Percentiles rank a stretch among this genome's conserved stretches.
Evolutionary conservation across 495 filamentous ascomycete genomes (phyloP).

Genomic region (Penicillium ochrochloron): DNA sequence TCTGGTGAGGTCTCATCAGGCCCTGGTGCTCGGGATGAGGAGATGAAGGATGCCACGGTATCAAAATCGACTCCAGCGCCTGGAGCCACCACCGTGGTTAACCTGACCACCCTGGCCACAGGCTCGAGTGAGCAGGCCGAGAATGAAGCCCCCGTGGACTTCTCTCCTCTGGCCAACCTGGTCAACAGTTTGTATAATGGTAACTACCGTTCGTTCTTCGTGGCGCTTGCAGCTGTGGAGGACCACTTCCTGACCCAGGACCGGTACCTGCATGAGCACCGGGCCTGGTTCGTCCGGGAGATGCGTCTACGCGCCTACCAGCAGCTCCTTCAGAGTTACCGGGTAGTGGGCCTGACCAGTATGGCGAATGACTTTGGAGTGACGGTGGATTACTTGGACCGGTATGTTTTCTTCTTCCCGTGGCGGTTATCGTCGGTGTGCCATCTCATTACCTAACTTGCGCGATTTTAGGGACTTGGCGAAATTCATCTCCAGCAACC

Average conservation of each 20-base stretch:
- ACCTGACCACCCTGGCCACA: conserved; percentile 78
- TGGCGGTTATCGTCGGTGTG: conserved; percentile 6
- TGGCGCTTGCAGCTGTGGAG: conserved; percentile 87
- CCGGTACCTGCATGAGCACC: conserved; percentile 91
- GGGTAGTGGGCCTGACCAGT: conserved; percentile 90
- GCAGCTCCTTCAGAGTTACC: conserved; percentile 96
- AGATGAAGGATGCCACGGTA: conserved; percentile 68
- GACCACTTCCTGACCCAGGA: conserved; percentile 92
- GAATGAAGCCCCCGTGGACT: conserved; percentile 76
- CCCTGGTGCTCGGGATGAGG: conserved; percentile 75
- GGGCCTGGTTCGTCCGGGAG: conserved; percentile 94
- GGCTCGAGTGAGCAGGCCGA: conserved; percentile 70
- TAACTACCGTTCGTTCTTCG: conserved; percentile 91
- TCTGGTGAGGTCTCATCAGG: conserved; percentile 75
- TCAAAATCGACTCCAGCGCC: conserved; percentile 58
- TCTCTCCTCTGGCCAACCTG: conserved; percentile 79
- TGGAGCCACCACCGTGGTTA: conserved; percentile 68
- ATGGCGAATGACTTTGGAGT: conserved; percentile 98
- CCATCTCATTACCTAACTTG: conserved; percentile 6
- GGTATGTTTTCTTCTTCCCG: conserved; percentile 54
- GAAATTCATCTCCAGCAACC: conserved; percentile 94
- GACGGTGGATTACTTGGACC: conserved; percentile 92
- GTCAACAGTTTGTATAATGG: conserved; percentile 91
- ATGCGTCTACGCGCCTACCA: conserved; percentile 96
- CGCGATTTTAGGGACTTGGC: conserved; percentile 73